These are phyloP conservation scores for Ciborinia camelliae DNA, from an alignment of 2,329 filamentous ascomycete genomes.

Conservation along the genomic window DNA sequence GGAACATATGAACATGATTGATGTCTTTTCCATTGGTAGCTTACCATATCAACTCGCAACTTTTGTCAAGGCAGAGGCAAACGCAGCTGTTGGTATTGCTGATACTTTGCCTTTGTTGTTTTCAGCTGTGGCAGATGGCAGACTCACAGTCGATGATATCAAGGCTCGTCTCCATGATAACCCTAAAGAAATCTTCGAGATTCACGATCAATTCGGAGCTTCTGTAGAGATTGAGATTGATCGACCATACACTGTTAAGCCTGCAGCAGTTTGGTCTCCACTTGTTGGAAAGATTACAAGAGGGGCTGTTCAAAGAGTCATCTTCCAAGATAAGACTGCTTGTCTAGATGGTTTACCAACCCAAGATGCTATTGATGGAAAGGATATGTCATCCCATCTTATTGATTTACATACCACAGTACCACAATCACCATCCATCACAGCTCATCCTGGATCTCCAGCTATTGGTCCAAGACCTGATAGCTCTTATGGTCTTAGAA, in stretches of 20 bases:
- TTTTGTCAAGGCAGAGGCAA: conserved; percentile 49
- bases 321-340: conserved; percentile 69
- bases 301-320: conserved; percentile 70
- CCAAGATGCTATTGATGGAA: conserved; percentile 56
- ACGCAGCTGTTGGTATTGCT: conserved; percentile 63
- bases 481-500: conserved; percentile 36
- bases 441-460: conserved; percentile 41
- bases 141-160: conserved; percentile 70
- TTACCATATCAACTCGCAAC: conserved; percentile 72
- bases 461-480: conserved; percentile 37
- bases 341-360: conserved; percentile 69
- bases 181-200: conserved; percentile 76
- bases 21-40: conserved; percentile 76
- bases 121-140: conserved; percentile 71
- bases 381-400: conserved; percentile 71
- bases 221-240: conserved; percentile 74
- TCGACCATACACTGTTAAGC: conserved; percentile 60
- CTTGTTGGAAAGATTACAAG: conserved; percentile 66
- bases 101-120: conserved; percentile 72
- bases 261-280: conserved; percentile 61
- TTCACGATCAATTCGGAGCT: conserved; percentile 73
- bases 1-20: conserved; percentile 69
- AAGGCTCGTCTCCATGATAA: conserved; percentile 70
- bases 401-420: conserved; percentile 41
- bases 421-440: conserved; percentile 56